Evolutionary conservation across 208 protist species (phyloP), one percentile per base, ranked within the genome.

Genomic region (Acanthamoeba sp.): DNA sequence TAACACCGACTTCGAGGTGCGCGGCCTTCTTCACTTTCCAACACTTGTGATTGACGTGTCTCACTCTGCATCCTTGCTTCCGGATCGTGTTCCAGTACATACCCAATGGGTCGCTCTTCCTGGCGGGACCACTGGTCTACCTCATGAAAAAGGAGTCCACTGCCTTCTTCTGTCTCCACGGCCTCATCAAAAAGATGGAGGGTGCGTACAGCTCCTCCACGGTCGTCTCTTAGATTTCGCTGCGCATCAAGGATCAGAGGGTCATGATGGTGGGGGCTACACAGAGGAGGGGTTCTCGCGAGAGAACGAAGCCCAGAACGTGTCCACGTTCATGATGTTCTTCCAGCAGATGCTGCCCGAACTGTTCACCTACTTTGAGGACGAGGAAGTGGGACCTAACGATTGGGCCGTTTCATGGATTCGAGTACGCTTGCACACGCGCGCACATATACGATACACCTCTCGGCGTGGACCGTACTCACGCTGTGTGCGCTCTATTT

Each of bases 301-400:
- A 50, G 95, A 96, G 66, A 71, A 85, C 57, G 42, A 94, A 32
- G 55, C 91, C 22, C 76, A 88, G 22, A 95, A 95, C 40, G 52
- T 96, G 57, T 96, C 95, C 27, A 96, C 90, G 84, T 94, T 96
- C 50, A 96, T 96, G 42, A 96, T 96, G 95, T 95, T 93, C 84
- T 94, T 96, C 90, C 93, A 94, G 84, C 91, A 84, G 27, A 69
- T 96, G 24, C 57, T 95, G 52, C 93, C 93, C 22, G 95, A 96
- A 38, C 62, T 96, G 87, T 96, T 94, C 40, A 95, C 62, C 80
- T 94, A 96, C 91, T 96, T 96, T 76, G 95, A 96, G 24, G 95
- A 96, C 76, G 95, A 96, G 34, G 95, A 96, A 36, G 85, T 96
- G 45, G 94, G 69, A 57, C 89, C 82, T n/a, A 96, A 96, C 71